Evolutionary conservation across 495 filamentous ascomycete species (phyloP), one percentile per base, ranked within the genome.

Genomic region (Aspergillus olivimuriae): DNA sequence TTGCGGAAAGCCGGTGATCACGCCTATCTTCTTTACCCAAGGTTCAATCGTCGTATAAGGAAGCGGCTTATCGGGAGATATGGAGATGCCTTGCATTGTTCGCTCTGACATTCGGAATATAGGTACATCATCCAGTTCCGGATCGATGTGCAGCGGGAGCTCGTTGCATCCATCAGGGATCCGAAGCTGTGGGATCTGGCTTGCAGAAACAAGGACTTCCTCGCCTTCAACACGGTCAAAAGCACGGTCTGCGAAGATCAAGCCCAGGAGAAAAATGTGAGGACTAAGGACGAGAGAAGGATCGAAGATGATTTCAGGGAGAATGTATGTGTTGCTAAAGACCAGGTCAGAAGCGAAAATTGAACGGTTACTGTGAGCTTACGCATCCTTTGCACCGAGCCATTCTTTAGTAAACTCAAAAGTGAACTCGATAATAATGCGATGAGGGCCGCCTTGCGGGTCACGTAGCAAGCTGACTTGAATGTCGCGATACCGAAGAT

Each of bases 231-330:
- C 44, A 17, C 52, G 34, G 26, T 50, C 35, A 46, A 66, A 65
- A 23, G 58, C 56, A 45, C 46, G 26, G 41, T 66, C 57, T 17
- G 39, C 32, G 56, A 67, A 68, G 26, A 70, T 52, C 4, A 70
- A 32, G 18, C 65, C 53, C 43, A 68, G 47, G 17, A 67, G 45
- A 41, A 58, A 56, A 22, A 66, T 50, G 50, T 67, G 47, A 4
- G 60, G 61, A 40, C 57, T 65, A 17, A 65, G 47, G 37, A 67
- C 41, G 20, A 67, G 45, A 1, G 59, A 59, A 19, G 52, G 58
- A 44, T 69, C 51, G 46, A 62, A 62, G 20, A 69, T 60, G 33
- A 69, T 63, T 34, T 69, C 54, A 7, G 59, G 63, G 12, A 68
- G 37, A 26, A 56, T 52, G 48, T 63, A 68, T 35, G 47, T 65